Base-by-base conservation (phyloP, 1,284 basidiomycete genomes). In the Irpex rosettiformis region DNA sequence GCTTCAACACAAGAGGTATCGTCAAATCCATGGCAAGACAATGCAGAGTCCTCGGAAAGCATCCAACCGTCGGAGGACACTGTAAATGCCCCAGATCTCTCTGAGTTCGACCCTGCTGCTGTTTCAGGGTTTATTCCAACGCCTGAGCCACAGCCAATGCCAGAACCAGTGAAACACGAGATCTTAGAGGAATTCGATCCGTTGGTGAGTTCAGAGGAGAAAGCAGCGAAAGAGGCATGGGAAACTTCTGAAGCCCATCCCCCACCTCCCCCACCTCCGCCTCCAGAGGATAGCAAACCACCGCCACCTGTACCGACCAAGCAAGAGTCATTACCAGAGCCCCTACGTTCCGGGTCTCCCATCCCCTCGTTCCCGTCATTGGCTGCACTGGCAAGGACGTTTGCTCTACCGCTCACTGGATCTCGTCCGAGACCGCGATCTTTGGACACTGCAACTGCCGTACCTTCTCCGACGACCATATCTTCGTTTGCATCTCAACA, bases 141-240 rank as follows among this genome's bases (percentile, higher is more conserved):
- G 18, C 48, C 43, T 62, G 68, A 37, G 59, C 18, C 73, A 69
- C 53, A 60, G 8, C 58, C 47, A 13, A 45, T 52, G 28, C 21
- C 53, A 24, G 52, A 33, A 25, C 43, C 22, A 7, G 54, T 60
- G 52, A 55, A 63, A 22, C 56, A 65, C 45, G 81, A 83, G 28
- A 72, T 86, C 3, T 69, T 88, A 52, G 73, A 72, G 29, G 81
- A 88, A 66, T 89, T 90, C 66, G 87, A 90, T 72, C 87, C 88
- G 18, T 73, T 89, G 28, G 82, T 73, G 1, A 79, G 75, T 64
- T 67, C 75, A 45, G 82, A 84, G 60, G 84, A 86, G 68, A 72
- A 77, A 60, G 79, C 77, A 43, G 83, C 86, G 4, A 77, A 77
- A 47, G 77, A 81, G 21, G 86, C 85, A 52, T 89, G 86, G 86